Conservation (phyloP, 805 yeast genomes). For the Zygosaccharomyces pseudorouxii region DNA sequence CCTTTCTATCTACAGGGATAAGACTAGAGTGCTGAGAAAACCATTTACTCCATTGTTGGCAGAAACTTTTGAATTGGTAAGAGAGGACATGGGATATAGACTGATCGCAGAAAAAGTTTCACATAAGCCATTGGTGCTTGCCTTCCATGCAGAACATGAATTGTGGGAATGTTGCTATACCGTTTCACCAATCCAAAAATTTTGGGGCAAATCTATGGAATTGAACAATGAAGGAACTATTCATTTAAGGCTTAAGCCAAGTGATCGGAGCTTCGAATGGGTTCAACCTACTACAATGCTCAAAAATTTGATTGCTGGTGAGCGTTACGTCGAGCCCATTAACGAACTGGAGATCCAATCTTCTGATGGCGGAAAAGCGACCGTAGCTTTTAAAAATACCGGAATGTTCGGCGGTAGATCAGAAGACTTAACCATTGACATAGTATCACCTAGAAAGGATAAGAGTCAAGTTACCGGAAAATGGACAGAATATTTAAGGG, state of each 20-base stretch:
- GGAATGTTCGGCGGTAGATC: constrained; percentile 82
- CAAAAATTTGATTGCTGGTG: constrained; percentile 90
- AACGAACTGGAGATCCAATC: constrained; percentile 62
- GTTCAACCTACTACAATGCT: constrained; percentile 74
- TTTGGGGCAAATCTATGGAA: constrained; percentile 94
- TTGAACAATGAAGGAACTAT: constrained; percentile 69
- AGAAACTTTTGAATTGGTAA: constrained; percentile 84
- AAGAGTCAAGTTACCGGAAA: constrained; percentile 48
- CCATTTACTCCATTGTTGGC: constrained; percentile 95
- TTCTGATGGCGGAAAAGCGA: constrained; percentile 63
- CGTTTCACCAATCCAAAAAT: constrained; percentile 77
- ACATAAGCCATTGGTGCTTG: constrained; percentile 80
- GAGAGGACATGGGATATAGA: constrained; percentile 77
- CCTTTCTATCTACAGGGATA: constrained; percentile 65
- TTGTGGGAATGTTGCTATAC: constrained; percentile 66
- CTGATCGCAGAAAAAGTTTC: constrained; percentile 77
- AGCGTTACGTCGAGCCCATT: constrained; percentile 84
- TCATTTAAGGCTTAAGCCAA: constrained; percentile 48
- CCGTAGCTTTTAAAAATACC: constrained; percentile 69
- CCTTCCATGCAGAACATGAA: constrained; percentile 66
- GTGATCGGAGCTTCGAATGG: constrained; percentile 75
- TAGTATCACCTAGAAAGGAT: constrained; percentile 29
- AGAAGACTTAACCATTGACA: constrained; percentile 49
- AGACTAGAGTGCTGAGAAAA: constrained; percentile 72
- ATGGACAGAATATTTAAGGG: constrained; percentile 71